phyloP scores from a whole-genome alignment of 345 rosid species.

The Limnanthes douglasii region DNA sequence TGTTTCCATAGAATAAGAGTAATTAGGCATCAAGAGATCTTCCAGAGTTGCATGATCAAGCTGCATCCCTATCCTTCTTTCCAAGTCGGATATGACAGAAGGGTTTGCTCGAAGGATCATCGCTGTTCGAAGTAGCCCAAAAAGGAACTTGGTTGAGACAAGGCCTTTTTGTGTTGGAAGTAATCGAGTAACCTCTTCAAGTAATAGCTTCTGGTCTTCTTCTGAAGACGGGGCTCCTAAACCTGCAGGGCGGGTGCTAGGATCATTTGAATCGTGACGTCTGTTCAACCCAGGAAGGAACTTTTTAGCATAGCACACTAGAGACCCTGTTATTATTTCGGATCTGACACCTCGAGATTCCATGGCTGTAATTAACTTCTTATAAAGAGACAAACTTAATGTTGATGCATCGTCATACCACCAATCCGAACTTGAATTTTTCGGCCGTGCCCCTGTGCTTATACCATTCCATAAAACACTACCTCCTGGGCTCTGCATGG shows the following conservation, averaged over 20 bases:
- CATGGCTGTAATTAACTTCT: constrained; percentile 57
- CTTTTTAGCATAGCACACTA: constrained; percentile 57
- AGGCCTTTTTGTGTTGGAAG: constrained; percentile 73
- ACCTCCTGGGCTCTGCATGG: constrained; percentile 96
- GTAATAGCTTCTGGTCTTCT: constrained; percentile 66
- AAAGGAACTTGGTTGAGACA: constrained; percentile 66
- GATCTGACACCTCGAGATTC: constrained; percentile 65
- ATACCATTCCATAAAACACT: constrained; percentile 96
- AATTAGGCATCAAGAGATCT: constrained; percentile 92
- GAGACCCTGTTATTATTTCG: constrained; percentile 67
- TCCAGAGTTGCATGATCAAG: constrained; percentile 90
- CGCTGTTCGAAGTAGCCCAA: constrained; percentile 72
- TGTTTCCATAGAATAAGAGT: constrained; percentile 78
- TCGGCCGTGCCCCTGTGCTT: constrained; percentile 85
- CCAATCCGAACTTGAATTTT: constrained; percentile 70
- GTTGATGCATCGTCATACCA: constrained; percentile 90
- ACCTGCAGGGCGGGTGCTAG: constrained; percentile 48
- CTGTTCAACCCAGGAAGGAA: constrained; percentile 77
- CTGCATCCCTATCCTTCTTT: constrained; percentile 88
- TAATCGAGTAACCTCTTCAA: constrained; percentile 60
- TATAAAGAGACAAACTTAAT: constrained; percentile 59
- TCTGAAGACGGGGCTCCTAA: constrained; percentile 53
- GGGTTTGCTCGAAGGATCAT: constrained; percentile 60
- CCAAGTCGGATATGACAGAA: constrained; percentile 46
- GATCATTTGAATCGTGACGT: constrained; percentile 46